Evolutionary conservation across 2,329 filamentous ascomycete species (phyloP), one percentile per base, ranked within the genome.

Genomic region (Colletotrichum kahawae): DNA sequence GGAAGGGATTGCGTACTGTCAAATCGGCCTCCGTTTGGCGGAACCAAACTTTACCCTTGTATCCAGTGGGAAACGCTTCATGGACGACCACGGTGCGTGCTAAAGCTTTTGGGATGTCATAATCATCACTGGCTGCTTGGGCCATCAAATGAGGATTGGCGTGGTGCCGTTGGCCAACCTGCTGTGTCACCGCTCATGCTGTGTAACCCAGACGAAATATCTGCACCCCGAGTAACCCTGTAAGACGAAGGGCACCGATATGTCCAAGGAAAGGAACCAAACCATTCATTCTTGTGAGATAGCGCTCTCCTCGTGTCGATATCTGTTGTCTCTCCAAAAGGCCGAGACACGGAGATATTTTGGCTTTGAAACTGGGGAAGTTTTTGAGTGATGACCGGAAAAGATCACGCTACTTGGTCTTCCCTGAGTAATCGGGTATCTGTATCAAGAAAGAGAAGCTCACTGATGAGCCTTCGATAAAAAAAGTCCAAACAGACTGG

Each of bases 31-130:
- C 48, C 36, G 27, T 62, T 27, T 70, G 60, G 33, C 51, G 29
- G 67, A 65, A 65, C 71, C 71, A 74, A 38, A 74, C 48, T 51
- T 51, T 66, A 60, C 48, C 71, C 59, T 59, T 16, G 67, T 60
- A 48, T 66, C 51, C 48, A 36, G 34, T 18, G 27, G 60, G 12
- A 57, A 65, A 70, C 57, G 38, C 29, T 56, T 73, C 27, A 29
- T 57, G 59, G 51, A 43, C 21, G 31, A 38, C 24, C n/a, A 36
- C 54, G 71, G 67, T 65, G 71, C 21, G 48, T 36, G 60, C 13
- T 21, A 48, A 70, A 74, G 71, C 70, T 69, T 57, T 27, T 64
- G 67, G 51, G 54, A 70, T 57, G 51, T 21, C 27, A 51, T n/a
- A 64, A 56, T 34, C 24, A 57, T 73, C 36, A 57, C 60, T 70